Base-by-base conservation (phyloP, 768 basidiomycete species). In the Auriscalpium orientale region DNA sequence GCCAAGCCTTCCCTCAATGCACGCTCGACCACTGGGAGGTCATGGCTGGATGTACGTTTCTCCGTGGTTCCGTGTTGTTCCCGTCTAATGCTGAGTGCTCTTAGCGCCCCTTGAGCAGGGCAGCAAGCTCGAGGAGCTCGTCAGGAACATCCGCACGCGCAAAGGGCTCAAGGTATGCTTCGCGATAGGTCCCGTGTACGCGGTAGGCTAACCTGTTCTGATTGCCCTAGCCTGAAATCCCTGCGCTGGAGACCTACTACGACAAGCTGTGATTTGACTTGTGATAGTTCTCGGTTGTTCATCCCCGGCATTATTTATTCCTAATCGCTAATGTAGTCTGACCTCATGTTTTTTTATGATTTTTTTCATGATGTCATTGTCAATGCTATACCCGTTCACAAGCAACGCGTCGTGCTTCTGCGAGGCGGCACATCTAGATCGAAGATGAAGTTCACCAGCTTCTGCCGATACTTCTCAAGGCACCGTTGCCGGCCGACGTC, bases 1-100 rank as follows among this genome's bases (percentile, higher is more conserved):
- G 97, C 51, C 95, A 99, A 78, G 97, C 97, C 62, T 98, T 98
- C 92, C 95, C 97, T 50, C 97, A 98, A 74, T 70, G 76, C 66
- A 94, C 95, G 68, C 88, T 95, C 67, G 94, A 95, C 68, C 92
- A 94, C 71, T 93, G 91, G 89, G 87, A 91, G 66, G 58, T 84
- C 60, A 90, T 93, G 88, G 75, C 71, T 63, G 90, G 91, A 68
- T 79, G 87, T 88, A n/a, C 49, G 43, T 11, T 4, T 13, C 51
- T 38, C 20, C 12, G 21, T 34, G 16, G 48, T 8, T 10, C 13
- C 9, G 20, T 20, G 21, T 49, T 4, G 43, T 37, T 28, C 2
- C 20, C 47, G 20, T 11, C 33, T 34, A 38, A 6, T 20, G 52
- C 35, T 21, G 54, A 58, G 55, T 56, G 55, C 52, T 28, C 58